Evolutionary conservation across 257 asterid genomes (phyloP).

Genomic region (Solanum pimpinellifolium): DNA sequence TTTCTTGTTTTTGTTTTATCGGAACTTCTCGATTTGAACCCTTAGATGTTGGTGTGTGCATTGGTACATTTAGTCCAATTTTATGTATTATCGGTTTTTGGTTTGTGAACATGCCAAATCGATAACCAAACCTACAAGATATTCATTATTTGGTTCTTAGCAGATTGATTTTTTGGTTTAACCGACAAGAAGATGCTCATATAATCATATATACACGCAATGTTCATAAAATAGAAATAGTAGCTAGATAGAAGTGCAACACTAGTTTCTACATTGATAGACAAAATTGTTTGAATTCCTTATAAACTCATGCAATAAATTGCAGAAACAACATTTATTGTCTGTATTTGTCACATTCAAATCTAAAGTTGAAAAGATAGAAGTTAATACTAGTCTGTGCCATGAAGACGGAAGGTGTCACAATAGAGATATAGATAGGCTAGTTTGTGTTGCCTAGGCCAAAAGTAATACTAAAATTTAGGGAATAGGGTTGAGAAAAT

Average conservation of each 20-base stretch:
- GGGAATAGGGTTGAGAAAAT: background rate
- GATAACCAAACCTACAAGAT: background rate
- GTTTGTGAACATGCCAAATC: background rate
- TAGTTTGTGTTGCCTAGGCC: background rate
- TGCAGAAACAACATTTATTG: background rate
- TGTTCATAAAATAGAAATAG: background rate
- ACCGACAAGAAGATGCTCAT: background rate
- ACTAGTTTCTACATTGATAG: background rate
- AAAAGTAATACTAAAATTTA: background rate
- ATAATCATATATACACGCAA: background rate
- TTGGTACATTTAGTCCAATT: background rate
- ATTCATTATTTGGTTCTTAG: background rate
- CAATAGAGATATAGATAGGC: background rate
- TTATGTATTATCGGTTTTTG: background rate
- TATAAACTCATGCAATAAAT: background rate
- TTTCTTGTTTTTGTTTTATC: background rate
- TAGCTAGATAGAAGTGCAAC: background rate
- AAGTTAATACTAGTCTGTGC: background rate
- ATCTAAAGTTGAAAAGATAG: background rate
- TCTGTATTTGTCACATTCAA: background rate
- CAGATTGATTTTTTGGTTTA: background rate
- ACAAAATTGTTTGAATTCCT: background rate
- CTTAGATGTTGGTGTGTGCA: background rate
- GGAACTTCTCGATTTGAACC: background rate
- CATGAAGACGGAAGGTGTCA: background rate